Evolutionary conservation across 495 filamentous ascomycete species (phyloP).

Genomic region (Aspergillus sparsus): DNA sequence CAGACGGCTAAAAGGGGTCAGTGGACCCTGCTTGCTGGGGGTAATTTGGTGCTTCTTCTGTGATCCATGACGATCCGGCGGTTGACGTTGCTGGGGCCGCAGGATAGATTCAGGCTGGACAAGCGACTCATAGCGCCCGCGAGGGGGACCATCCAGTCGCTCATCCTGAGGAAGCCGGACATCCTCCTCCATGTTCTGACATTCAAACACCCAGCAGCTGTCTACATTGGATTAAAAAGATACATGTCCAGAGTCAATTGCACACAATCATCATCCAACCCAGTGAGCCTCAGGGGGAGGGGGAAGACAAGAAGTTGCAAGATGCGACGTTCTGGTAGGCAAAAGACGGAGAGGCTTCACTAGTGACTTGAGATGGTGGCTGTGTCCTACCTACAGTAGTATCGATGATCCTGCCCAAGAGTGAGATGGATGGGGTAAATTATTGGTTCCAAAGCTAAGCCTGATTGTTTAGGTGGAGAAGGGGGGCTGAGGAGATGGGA

Average conservation of each 20-base stretch:
- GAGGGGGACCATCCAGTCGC: conserved; percentile 17
- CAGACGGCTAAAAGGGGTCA: conserved; percentile 29
- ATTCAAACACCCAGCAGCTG: conserved; percentile 17
- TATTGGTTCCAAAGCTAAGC: conserved; percentile 13
- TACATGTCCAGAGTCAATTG: conserved; percentile 24
- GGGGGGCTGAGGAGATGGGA: conserved; percentile 1
- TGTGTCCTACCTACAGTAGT: conserved; percentile 23
- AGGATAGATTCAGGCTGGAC: conserved; percentile 12
- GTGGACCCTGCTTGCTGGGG: conserved; percentile 14
- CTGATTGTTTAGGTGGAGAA: conserved; percentile 8
- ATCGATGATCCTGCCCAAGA: conserved; percentile 21
- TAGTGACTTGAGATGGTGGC: conserved; percentile 24
- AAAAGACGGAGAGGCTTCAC: conserved; percentile 2
- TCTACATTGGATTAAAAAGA: conserved; percentile 25
- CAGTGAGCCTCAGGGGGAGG: conserved; percentile 9
- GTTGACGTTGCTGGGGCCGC: conserved; percentile 13
- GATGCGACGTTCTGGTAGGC: not conserved
- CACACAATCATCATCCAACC: conserved; percentile 17
- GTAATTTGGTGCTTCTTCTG: conserved; percentile 1
- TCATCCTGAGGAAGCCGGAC: conserved; percentile 22
- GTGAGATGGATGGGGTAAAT: conserved; percentile 4
- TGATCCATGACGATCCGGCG: conserved; percentile 3
- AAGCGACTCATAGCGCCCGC: conserved; percentile 17
- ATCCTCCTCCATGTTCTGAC: conserved; percentile 32
- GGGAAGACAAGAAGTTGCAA: not conserved